phyloP scores from a whole-genome alignment of 108 stramenopile species.

The Aurantiochytrium sp. region DNA sequence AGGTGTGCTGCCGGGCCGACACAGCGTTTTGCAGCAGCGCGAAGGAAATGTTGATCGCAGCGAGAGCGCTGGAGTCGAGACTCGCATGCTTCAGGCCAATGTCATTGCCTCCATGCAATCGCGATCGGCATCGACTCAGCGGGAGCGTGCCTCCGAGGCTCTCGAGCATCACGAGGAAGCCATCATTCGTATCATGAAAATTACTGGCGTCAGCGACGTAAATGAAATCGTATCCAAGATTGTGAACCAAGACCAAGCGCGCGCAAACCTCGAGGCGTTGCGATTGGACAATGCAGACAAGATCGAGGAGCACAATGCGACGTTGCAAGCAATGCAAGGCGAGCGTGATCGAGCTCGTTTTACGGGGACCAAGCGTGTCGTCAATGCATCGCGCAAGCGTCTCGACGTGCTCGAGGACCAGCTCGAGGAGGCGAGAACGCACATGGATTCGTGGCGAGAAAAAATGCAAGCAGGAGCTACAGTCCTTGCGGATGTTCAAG shows the following conservation, averaged over 20 bases:
- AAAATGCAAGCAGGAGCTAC: slow-evolving; percentile 55
- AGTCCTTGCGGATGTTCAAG: slow-evolving; percentile 52
- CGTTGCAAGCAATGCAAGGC: slow-evolving; percentile 35
- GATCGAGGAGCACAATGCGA: slow-evolving; percentile 47
- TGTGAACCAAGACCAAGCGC: slow-evolving; percentile 61
- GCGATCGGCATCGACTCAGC: not conserved
- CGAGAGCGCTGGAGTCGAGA: not conserved
- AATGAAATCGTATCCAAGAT: slow-evolving; percentile 76
- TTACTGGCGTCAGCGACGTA: slow-evolving; percentile 67
- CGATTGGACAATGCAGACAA: slow-evolving; percentile 56
- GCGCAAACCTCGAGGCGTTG: slow-evolving; percentile 54
- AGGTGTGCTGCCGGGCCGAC: not conserved
- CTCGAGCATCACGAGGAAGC: slow-evolving; percentile 64
- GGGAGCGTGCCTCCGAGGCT: slow-evolving; percentile 12
- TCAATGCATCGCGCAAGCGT: slow-evolving; percentile 34
- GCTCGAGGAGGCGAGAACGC: slow-evolving; percentile 42
- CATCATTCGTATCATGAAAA: slow-evolving; percentile 68
- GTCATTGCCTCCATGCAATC: not conserved
- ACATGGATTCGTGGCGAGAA: slow-evolving; percentile 41
- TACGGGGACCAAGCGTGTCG: not conserved
- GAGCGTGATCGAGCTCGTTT: slow-evolving; percentile 35
- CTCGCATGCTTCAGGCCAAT: not conserved
- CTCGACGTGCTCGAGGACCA: slow-evolving; percentile 57
- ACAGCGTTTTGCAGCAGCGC: no score
- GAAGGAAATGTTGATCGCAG: no score